Evolutionary conservation across 805 yeast species (phyloP), one percentile per base, ranked within the genome.

Genomic region (Starmerella kuoi): DNA sequence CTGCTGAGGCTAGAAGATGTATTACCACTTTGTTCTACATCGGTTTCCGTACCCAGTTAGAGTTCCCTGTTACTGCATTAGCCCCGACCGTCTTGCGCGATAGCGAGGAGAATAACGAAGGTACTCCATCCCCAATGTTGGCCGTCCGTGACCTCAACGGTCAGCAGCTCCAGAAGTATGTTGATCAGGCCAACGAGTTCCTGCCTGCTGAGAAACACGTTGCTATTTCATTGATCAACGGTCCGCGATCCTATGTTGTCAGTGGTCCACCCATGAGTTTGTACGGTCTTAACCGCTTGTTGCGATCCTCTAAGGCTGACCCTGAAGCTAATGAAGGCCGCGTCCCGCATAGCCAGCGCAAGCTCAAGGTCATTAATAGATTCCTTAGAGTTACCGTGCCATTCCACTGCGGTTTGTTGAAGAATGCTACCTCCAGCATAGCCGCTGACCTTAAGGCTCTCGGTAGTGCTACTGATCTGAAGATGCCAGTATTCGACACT

Each of bases 181-280:
- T 91, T 52, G 80, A 78, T 48, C 76, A 75, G 62, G 91, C 99
- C 46, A 91, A 91, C 67, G 76, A 80, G 59, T 97, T 87, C 66
- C 74, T 91, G 66, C 96, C 98, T 54, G 67, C 69, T 40, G 95
- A 84, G 56, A 85, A 84, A 65, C 95, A 85, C 59, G 79, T 91
- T 57, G 83, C 79, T 47, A 78, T 91, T 51, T 86, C 97, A 33
- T 74, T 91, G 61, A 72, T 87, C 55, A 91, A 91, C 61, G 98
- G 98, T 62, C 95, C 95, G 37, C 76, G 95, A 68, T 84, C 86
- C 64, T 72, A 86, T 67, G 98, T 91, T 44, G 86, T 88, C 37
- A 76, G 94, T 19, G 99, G 99, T 62, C 98, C 97, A 37, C 97
- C 99, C 44, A 95, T 87, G 72, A 86, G 97, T 3, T 70, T 91